phyloP scores from a whole-genome alignment of 768 basidiomycete genomes.

The Lanmaoa pseudosensibilis region DNA sequence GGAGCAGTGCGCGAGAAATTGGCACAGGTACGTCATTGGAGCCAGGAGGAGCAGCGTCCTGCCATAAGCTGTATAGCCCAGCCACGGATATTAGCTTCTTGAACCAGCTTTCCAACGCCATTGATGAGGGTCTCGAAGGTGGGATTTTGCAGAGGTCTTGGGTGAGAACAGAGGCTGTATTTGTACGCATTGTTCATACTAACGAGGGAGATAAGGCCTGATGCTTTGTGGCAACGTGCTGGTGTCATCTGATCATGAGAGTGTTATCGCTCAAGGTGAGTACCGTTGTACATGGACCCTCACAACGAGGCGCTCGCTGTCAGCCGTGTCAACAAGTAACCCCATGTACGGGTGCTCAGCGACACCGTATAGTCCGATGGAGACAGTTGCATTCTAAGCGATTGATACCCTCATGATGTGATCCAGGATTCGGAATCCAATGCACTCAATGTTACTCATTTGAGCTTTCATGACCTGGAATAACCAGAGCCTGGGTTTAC shows the following conservation, averaged over 20 bases:
- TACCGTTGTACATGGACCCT: background rate
- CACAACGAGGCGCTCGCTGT: background rate
- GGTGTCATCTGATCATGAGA: constrained; percentile 5
- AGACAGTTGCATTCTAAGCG: background rate
- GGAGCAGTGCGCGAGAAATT: constrained; percentile 14
- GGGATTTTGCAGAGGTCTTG: background rate
- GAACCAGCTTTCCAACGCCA: constrained; percentile 10
- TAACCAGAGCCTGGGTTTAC: background rate
- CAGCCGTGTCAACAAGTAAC: too few relatives aligned
- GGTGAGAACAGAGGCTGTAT: background rate
- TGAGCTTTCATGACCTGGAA: background rate
- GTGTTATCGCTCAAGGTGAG: background rate
- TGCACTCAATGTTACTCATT: background rate
- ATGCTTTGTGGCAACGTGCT: background rate
- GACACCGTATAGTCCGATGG: background rate
- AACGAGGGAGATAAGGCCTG: constrained; percentile 4
- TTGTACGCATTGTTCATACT: background rate
- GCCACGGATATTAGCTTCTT: constrained; percentile 11
- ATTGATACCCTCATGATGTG: background rate
- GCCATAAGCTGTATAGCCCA: background rate
- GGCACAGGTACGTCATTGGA: constrained; percentile 26
- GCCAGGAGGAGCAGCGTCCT: constrained; percentile 4
- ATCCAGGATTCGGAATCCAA: background rate
- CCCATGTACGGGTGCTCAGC: background rate
- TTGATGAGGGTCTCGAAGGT: background rate